These are phyloP conservation scores for Flammula alnicola DNA, from an alignment of 1,284 basidiomycete genomes.

Conservation along the genomic window DNA sequence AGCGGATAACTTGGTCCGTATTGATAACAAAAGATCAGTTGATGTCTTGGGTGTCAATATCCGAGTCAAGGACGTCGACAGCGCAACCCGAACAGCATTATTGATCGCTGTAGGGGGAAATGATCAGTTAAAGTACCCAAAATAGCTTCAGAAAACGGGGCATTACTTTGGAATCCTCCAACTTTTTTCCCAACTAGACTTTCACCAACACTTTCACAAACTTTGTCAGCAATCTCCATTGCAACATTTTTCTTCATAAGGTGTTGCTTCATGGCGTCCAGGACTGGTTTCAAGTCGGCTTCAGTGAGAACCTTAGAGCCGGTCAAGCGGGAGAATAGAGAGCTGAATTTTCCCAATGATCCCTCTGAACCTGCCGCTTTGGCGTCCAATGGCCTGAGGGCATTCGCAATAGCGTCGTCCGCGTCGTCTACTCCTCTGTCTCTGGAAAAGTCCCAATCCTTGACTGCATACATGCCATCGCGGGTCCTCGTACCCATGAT, in stretches of 20 bases:
- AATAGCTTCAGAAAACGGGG: conserved; percentile 1
- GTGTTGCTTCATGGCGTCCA: conserved; percentile 96
- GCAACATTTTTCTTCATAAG: conserved; percentile 99
- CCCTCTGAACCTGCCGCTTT: conserved; percentile 41
- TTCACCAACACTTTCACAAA: conserved; percentile 92
- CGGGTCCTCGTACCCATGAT: conserved; percentile 83
- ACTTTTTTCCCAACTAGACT: conserved; percentile 91
- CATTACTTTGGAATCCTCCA: conserved; percentile 80
- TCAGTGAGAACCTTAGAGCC: conserved; percentile 84
- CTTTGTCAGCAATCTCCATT: conserved; percentile 91
- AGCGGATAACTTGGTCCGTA: conserved; percentile 74
- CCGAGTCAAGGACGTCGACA: conserved; percentile 88
- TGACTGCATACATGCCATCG: conserved; percentile 92
- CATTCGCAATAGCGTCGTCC: conserved; percentile 62
- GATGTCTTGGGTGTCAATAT: conserved; percentile 97
- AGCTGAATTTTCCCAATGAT: conserved; percentile 70
- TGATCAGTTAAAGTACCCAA: conserved; percentile 11
- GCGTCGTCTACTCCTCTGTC: conserved; percentile 47
- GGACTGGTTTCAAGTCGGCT: conserved; percentile 85
- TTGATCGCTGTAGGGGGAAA: conserved; percentile 65
- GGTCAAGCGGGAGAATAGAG: conserved; percentile 84
- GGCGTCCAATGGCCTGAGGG: conserved; percentile 48
- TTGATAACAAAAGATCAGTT: conserved; percentile 89
- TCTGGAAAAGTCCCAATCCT: conserved; percentile 83
- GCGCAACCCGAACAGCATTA: conserved; percentile 81